Conservation (phyloP, 2,329 filamentous ascomycete species). For the Colletotrichum sp. region DNA sequence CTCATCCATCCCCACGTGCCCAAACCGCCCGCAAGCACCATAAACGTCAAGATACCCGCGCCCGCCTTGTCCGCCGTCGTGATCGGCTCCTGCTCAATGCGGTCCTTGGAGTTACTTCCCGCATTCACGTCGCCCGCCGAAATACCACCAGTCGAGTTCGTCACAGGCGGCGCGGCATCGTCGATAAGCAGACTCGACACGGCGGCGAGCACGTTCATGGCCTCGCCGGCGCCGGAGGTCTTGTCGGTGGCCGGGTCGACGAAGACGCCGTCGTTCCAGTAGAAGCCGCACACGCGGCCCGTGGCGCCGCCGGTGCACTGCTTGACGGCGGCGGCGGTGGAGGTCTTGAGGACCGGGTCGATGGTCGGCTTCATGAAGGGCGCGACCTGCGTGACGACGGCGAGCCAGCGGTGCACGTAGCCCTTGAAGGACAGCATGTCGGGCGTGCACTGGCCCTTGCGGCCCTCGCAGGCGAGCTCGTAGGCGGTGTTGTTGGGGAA, state of each 20-base stretch:
- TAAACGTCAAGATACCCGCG: conserved; percentile 52
- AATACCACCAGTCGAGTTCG: conserved; percentile 55
- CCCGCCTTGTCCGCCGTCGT: conserved; percentile 52
- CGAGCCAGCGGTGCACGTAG: conserved; percentile 70
- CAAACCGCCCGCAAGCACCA: conserved; percentile 45
- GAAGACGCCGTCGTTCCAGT: conserved; percentile 58
- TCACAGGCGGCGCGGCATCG: conserved; percentile 45
- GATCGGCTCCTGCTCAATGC: conserved; percentile 36
- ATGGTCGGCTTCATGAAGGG: conserved; percentile 62
- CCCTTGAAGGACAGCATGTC: conserved; percentile 80
- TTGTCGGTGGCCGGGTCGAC: conserved; percentile 54
- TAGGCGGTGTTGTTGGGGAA: conserved; percentile 64
- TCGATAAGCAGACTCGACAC: conserved; percentile 55
- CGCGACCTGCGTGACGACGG: conserved; percentile 64
- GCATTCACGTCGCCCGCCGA: conserved; percentile 47
- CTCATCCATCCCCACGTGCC: conserved; percentile 59
- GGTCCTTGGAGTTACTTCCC: conserved; percentile 36
- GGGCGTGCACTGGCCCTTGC: conserved; percentile 63
- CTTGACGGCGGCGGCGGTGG: conserved; percentile 63
- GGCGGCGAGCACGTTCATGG: conserved; percentile 62
- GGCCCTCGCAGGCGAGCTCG: conserved; percentile 70
- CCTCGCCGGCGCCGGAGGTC: conserved; percentile 62
- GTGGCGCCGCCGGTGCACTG: conserved; percentile 66
- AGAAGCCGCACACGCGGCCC: conserved; percentile 67
- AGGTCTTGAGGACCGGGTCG: conserved; percentile 60